Evolutionary conservation across 2,329 filamentous ascomycete species (phyloP), one percentile per base, ranked within the genome.

Genomic region (Elsinoe australis): DNA sequence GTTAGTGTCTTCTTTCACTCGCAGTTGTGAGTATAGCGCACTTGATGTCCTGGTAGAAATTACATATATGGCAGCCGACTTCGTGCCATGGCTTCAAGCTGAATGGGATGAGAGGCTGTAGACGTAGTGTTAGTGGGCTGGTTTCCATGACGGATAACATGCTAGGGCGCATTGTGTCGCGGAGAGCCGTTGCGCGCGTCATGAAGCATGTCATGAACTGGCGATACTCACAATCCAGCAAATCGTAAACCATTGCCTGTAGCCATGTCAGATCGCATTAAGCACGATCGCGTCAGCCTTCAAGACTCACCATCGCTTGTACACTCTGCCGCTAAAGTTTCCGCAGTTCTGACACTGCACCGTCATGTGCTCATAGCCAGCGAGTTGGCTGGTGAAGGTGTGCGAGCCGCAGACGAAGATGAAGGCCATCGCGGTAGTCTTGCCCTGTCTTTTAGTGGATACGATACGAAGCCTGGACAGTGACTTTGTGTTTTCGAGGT

Each of bases 51-150:
- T 89, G 83, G 54, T 78, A 75, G 62, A 87, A 88, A 62, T 82
- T 79, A 74, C 85, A 90, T 63, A 88, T 80, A 59, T 79, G 74
- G 69, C 85, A 90, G 51, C 73, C 70, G 49, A 90, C 74, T 58
- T 87, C 83, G 56, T 64, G 64, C 57, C 64, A 66, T 0, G 71
- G 70, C 51, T 73, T 72, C 4, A 73, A 56, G 19, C 78, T 81
- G 59, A 88, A 81, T 0, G 85, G 85, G 19, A 89, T 72, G 36
- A 89, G 64, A 41, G 85, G 85, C 75, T 82, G 51, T 10, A 15
- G n/a, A 15, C n/a, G n/a, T n/a, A 32, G 22, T 45, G 47, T 19
- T 52, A 41, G 47, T n/a, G n/a, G n/a, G n/a, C n/a, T n/a, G n/a
- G n/a, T n/a, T n/a, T n/a, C n/a, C n/a, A n/a, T n/a, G n/a, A n/a